These are phyloP conservation scores for Saitozyma sp. DNA, from an alignment of 768 basidiomycete genomes.

Conservation along the genomic window DNA sequence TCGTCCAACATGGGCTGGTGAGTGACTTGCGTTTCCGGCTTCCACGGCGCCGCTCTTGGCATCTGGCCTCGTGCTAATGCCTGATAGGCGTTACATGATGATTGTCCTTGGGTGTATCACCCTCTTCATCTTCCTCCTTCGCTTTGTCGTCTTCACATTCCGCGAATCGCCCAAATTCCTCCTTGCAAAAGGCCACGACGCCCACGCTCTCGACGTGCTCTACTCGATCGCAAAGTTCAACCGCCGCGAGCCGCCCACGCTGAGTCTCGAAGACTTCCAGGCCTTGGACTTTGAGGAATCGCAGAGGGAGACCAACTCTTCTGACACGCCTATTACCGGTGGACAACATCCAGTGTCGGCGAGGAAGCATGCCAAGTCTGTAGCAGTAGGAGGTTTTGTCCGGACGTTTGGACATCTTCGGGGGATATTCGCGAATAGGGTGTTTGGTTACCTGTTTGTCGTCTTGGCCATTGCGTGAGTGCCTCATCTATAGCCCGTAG, in stretches of 20 bases:
- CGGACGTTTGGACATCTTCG: conserved; percentile 44
- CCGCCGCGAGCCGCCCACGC: conserved; percentile 28
- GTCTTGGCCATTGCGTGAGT: conserved; percentile 39
- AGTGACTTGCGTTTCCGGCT: conserved; percentile 5
- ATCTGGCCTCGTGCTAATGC: neutral
- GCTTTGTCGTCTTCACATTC: conserved; percentile 62
- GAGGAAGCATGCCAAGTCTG: too few relatives aligned
- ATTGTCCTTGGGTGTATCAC: conserved; percentile 55
- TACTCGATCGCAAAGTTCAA: conserved; percentile 53
- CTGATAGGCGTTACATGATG: conserved; percentile 59
- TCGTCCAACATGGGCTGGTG: conserved; percentile 62
- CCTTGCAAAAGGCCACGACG: conserved; percentile 61
- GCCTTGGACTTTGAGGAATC: conserved; percentile 41
- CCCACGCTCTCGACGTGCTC: conserved; percentile 58
- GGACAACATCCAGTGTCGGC: neutral
- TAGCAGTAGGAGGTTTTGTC: too few relatives aligned
- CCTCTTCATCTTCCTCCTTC: conserved; percentile 59
- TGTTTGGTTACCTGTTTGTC: conserved; percentile 38
- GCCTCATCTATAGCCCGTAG: neutral
- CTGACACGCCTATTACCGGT: conserved; percentile 3
- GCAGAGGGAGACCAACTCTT: neutral
- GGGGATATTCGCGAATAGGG: conserved; percentile 39
- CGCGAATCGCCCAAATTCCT: conserved; percentile 66
- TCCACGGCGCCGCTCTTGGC: neutral
- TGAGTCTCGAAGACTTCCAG: conserved; percentile 50